Base-by-base conservation (phyloP, 140 eudicot species). In the Stevia rebaudiana region DNA sequence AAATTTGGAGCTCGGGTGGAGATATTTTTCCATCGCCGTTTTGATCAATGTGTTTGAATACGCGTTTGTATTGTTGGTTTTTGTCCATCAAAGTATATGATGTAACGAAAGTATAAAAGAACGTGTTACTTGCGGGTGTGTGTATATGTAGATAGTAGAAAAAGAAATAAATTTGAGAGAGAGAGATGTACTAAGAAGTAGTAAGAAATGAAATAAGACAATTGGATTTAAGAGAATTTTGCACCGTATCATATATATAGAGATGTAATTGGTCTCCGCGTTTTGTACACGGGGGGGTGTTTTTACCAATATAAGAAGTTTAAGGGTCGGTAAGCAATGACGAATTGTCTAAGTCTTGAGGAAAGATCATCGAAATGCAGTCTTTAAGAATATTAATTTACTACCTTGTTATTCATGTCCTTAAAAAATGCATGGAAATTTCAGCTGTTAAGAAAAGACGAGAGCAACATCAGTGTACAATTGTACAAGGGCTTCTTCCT, bases 331-430 rank as follows among this genome's bases (percentile, higher is more conserved):
- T 54, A 54, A 24, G 61, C 35, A 5, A 52, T 21, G 59, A 23
- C 36, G 59, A 25, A 28, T 54, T 24, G 16, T 54, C 61, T 24
- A 54, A 55, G 15, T 25, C 25, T 55, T 0, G 0, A 31, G 78
- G 78, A 73, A 73, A 73, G 67, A 63, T 43, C 78, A 53, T 0
- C n/a, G 78, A 73, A 73, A 53, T 51, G 0, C 11, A 13, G 11
- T 12, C 42, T 6, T 24, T 0, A 25, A 13, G 19, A 24, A n/a
- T 36, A 0, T 52, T 7, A 23, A 0, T 63, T 21, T 13, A 42
- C n/a, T 3, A 4, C 76, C 57, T 71, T 24, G n/a, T 2, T 2
- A 24, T n/a, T n/a, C n/a, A n/a, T n/a, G n/a, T n/a, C 18, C 62
- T 62, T 25, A 3, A 22, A 10, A 10, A 61, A 28, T 28, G 33